Conservation (phyloP, 164 flowering plant species). For the Litsea cubeba region DNA sequence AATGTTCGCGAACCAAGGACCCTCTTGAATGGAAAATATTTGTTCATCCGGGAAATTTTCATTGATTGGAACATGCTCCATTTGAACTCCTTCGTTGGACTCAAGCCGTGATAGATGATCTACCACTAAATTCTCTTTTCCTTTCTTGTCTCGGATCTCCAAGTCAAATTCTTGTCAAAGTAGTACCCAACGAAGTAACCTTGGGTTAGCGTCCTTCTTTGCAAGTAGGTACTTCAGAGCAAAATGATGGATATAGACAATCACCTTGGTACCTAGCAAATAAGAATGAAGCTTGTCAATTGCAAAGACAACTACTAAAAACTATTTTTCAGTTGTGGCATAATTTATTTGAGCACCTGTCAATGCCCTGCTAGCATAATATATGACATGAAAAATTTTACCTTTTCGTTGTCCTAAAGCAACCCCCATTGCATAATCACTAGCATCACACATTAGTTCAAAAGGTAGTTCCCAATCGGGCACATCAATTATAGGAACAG, state of each 20-base stretch:
- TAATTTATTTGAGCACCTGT: constrained; percentile 1
- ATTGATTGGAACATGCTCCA: not conserved
- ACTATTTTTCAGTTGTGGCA: not conserved
- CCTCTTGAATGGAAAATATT: not conserved
- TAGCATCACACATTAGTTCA: constrained; percentile 9
- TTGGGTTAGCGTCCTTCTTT: not conserved
- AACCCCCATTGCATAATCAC: not conserved
- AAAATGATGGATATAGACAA: no score
- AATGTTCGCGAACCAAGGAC: not conserved
- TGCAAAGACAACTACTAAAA: not conserved
- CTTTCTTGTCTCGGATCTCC: not conserved
- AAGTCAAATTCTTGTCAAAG: not conserved
- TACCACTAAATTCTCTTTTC: not conserved
- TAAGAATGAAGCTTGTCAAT: not conserved
- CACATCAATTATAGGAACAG: no score
- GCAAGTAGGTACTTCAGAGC: not conserved
- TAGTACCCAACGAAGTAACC: not conserved
- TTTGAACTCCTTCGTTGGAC: not conserved
- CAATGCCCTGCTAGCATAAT: constrained; percentile 1
- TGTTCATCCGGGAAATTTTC: not conserved
- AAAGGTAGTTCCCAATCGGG: no score
- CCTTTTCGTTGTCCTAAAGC: no score
- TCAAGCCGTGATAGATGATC: not conserved
- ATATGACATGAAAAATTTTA: not conserved
- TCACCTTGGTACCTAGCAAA: not conserved